Percentiles rank a stretch among this genome's conserved stretches.
Conservation (phyloP, 257 asterid species). For the Nicotiana paniculata region DNA sequence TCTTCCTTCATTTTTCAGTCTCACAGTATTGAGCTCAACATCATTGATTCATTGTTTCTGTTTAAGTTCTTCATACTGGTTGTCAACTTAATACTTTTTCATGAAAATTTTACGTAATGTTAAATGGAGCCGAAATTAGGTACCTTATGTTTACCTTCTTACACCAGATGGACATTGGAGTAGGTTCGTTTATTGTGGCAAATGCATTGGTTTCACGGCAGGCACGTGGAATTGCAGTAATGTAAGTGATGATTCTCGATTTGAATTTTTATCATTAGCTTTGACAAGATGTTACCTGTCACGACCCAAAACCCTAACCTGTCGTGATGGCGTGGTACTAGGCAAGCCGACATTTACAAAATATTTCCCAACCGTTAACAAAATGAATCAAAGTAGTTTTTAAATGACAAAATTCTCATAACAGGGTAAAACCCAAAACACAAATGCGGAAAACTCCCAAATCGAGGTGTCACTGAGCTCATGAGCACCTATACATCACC, state of each 20-base stretch:
- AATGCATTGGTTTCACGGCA: conserved; percentile 86
- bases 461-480: too few relatives aligned
- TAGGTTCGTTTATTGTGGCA: conserved; percentile 83
- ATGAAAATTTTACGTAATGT: neutral
- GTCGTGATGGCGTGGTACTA: too few relatives aligned
- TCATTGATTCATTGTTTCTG: neutral
- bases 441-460: too few relatives aligned
- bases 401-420: too few relatives aligned
- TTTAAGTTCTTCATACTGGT: neutral
- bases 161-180: conserved; percentile 94
- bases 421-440: too few relatives aligned
- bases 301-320: too few relatives aligned
- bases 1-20: neutral
- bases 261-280: neutral
- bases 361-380: too few relatives aligned
- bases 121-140: neutral
- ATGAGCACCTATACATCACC: too few relatives aligned
- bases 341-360: too few relatives aligned
- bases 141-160: neutral
- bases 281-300: neutral
- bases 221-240: conserved; percentile 62
- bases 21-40: neutral
- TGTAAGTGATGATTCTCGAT: conserved; percentile 33
- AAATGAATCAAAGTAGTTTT: too few relatives aligned
- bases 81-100: neutral